Evolutionary conservation across 2,329 filamentous ascomycete species (phyloP), one percentile per base, ranked within the genome.

Genomic region (Hypoxylon sp.): DNA sequence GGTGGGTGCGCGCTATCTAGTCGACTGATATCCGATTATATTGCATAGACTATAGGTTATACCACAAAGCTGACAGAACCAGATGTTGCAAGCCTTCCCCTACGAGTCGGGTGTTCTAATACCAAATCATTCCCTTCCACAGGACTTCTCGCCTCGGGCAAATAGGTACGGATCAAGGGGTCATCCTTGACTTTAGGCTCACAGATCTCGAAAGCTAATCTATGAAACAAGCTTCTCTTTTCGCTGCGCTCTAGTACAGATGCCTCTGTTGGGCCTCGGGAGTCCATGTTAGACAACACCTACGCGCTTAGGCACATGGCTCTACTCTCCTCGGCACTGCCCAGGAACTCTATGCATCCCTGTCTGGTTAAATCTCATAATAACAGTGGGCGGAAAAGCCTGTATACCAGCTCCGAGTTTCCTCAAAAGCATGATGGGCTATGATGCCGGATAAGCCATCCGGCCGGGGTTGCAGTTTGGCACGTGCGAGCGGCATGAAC

Each of bases 191-290:
- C 29, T 30, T 37, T 43, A 7, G 29, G 41, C 34, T 47, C 39
- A 27, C 23, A 57, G 19, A 67, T 62, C 57, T 64, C 5, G n/a
- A 69, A 41, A 62, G 32, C 37, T 54, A 60, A 67, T 62, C 57
- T 60, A 48, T 23, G 23, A 32, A 53, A 12, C 27, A 53, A 46
- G 45, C 19, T 37, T 43, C 34, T 48, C 11, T 14, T 45, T 56
- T 27, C 12, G 30, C 27, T 32, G 29, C 29, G 12, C 29, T 54
- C 27, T 47, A 50, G 46, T 37, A 8, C 14, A 43, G n/a, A 12
- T 53, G 1, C 23, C 25, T 32, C 46, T 29, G 5, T 27, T 50
- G 29, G 27, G 25, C 16, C 47, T 43, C 5, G 37, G 39, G 9
- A 23, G 51, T 47, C 47, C 43, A 12, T 54, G 50, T 61, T 51